Evolutionary conservation across 192 early-diverging fungal species (phyloP).

Genomic region (Rhizophagus sp.): DNA sequence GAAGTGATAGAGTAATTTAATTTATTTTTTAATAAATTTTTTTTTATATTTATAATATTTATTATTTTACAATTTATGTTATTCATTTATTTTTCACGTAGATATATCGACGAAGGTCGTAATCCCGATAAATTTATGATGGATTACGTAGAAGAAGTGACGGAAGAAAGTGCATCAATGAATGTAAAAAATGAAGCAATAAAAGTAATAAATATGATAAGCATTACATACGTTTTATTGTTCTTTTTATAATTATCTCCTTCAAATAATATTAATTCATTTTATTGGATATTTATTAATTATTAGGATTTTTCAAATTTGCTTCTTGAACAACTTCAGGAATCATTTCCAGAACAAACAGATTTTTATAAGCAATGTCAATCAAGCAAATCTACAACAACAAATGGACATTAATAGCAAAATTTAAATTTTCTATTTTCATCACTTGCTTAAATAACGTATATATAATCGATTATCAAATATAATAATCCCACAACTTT

Average conservation of each 20-base stretch:
- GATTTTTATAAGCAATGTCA: background rate
- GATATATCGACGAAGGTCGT: constrained; percentile 33
- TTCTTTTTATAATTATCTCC: background rate
- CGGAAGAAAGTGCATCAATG: constrained; percentile 41
- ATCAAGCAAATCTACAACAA: background rate
- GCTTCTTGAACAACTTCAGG: constrained; percentile 12
- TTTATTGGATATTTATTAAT: background rate
- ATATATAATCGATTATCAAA: background rate
- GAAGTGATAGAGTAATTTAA: constrained; percentile 15
- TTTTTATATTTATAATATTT: background rate
- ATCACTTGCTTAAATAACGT: background rate
- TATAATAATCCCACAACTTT: background rate
- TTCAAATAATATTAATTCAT: too few relatives aligned
- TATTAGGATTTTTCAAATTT: background rate
- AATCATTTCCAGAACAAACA: constrained; percentile 19
- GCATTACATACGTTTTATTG: background rate
- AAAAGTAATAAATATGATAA: background rate
- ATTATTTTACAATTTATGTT: too few relatives aligned
- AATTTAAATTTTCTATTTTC: background rate
- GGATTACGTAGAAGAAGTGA: constrained; percentile 41
- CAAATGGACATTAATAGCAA: background rate
- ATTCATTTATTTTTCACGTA: background rate
- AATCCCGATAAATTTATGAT: constrained; percentile 48
- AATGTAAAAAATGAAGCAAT: constrained; percentile 43
- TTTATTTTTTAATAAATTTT: background rate